A percentile compares a stretch with the other conserved stretches of the same genome.
Evolutionary conservation across 1,139 yeast species (phyloP).

Genomic region (Pichia inconspicua): DNA sequence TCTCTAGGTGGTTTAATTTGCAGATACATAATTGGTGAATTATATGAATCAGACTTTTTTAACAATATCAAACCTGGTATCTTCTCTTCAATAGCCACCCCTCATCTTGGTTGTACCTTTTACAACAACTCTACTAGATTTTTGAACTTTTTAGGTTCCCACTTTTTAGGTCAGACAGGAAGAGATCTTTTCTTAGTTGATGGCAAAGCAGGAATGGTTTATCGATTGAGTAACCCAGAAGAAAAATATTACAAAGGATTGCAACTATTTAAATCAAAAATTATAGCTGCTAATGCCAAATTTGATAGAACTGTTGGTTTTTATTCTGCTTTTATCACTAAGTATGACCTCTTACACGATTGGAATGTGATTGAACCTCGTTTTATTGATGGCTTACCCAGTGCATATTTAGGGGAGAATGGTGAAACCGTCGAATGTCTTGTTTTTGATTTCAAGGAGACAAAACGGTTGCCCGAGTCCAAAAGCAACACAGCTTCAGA

Average conservation of each 20-base stretch:
- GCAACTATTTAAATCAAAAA: slow-evolving; percentile 45
- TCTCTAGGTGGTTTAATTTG: slow-evolving; percentile 79
- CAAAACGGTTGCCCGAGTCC: slow-evolving; percentile 8
- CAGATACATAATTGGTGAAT: slow-evolving; percentile 65
- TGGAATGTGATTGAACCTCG: slow-evolving; percentile 36
- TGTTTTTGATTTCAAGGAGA: slow-evolving; percentile 44
- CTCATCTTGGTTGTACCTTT: slow-evolving; percentile 71
- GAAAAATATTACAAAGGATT: slow-evolving; percentile 50
- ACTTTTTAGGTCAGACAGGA: slow-evolving; percentile 67
- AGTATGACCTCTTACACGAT: slow-evolving; percentile 42
- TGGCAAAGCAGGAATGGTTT: slow-evolving; percentile 37
- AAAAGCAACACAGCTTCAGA: background rate
- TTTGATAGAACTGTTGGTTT: slow-evolving; percentile 62
- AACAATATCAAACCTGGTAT: slow-evolving; percentile 52
- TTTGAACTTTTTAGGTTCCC: slow-evolving; percentile 54
- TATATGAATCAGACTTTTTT: slow-evolving; percentile 48
- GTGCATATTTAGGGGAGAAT: slow-evolving; percentile 20
- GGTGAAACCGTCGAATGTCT: slow-evolving; percentile 39
- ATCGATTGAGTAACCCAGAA: slow-evolving; percentile 49
- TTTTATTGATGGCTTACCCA: slow-evolving; percentile 32
- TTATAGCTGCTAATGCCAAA: slow-evolving; percentile 62
- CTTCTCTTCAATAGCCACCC: slow-evolving; percentile 83
- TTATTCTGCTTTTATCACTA: slow-evolving; percentile 45
- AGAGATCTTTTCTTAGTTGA: slow-evolving; percentile 58
- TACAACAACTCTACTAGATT: slow-evolving; percentile 28